Percentiles rank a stretch among this genome's conserved stretches.
These are phyloP conservation scores for Kuraishia piskuri DNA, from an alignment of 805 yeast species.

Conservation along the genomic window DNA sequence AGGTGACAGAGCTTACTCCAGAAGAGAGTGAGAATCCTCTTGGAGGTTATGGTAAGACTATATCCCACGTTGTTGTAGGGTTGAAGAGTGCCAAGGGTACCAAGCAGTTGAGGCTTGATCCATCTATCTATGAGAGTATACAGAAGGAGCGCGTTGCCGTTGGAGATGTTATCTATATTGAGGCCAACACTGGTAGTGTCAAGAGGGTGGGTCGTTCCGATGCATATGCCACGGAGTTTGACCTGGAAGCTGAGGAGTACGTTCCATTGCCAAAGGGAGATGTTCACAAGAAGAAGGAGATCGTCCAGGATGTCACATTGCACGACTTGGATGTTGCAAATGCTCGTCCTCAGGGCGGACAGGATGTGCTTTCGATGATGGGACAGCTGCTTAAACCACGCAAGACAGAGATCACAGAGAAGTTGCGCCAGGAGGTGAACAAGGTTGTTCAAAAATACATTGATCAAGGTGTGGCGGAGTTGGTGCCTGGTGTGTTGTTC, in stretches of 20 bases:
- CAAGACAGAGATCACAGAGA: slow-evolving; percentile 95
- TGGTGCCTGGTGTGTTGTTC: slow-evolving; percentile 95
- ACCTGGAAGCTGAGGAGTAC: slow-evolving; percentile 96
- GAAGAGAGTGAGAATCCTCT: slow-evolving; percentile 95
- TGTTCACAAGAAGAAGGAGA: slow-evolving; percentile 95
- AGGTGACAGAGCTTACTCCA: slow-evolving; percentile 90
- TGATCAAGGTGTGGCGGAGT: slow-evolving; percentile 96
- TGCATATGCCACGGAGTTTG: slow-evolving; percentile 97
- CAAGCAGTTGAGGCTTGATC: slow-evolving; percentile 83
- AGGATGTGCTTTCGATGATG: slow-evolving; percentile 92
- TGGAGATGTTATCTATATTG: slow-evolving; percentile 96
- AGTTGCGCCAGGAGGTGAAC: slow-evolving; percentile 85
- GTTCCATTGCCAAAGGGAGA: slow-evolving; percentile 99
- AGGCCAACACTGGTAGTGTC: slow-evolving; percentile 95
- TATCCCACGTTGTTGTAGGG: slow-evolving; percentile 88
- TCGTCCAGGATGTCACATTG: slow-evolving; percentile 93
- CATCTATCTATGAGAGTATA: slow-evolving; percentile 85
- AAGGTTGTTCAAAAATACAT: slow-evolving; percentile 93
- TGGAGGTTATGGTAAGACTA: slow-evolving; percentile 97
- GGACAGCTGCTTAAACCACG: slow-evolving; percentile 94
- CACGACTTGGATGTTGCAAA: slow-evolving; percentile 96
- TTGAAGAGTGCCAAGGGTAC: slow-evolving; percentile 89
- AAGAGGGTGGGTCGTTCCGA: slow-evolving; percentile 98
- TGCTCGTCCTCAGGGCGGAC: slow-evolving; percentile 95
- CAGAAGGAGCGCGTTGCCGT: slow-evolving; percentile 91